These are phyloP conservation scores for Candida cerambycidarum DNA, from an alignment of 805 yeast species.

Conservation along the genomic window DNA sequence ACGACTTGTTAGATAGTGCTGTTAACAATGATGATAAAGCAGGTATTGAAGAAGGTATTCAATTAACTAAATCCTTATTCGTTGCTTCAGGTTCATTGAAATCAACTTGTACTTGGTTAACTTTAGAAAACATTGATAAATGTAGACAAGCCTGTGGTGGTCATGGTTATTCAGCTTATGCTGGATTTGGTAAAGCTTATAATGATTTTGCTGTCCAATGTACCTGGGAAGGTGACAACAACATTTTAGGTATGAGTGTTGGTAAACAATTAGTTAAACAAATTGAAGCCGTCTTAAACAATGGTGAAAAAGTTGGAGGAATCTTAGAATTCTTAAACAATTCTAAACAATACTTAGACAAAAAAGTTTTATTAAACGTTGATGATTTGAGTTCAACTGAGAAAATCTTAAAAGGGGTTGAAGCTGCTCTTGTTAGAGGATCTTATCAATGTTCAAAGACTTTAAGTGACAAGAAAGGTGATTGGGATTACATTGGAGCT, in stretches of 20 bases:
- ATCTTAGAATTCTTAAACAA: constrained; percentile 36
- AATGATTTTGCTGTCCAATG: constrained; percentile 49
- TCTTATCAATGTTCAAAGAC: constrained; percentile 28
- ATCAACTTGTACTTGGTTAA: constrained; percentile 46
- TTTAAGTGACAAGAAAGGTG: constrained; percentile 23
- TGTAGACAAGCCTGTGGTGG: constrained; percentile 50
- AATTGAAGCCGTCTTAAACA: constrained; percentile 26
- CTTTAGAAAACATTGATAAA: constrained; percentile 42
- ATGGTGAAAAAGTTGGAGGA: constrained; percentile 33
- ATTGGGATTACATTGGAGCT: constrained; percentile 39
- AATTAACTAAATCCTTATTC: constrained; percentile 42
- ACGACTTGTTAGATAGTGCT: constrained; percentile 38
- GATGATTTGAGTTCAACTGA: constrained; percentile 28
- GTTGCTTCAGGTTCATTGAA: constrained; percentile 46
- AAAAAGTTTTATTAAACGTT: constrained; percentile 29
- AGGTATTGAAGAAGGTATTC: constrained; percentile 35
- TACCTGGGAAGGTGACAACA: constrained; percentile 53
- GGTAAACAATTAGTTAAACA: constrained; percentile 41
- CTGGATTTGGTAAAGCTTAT: constrained; percentile 45
- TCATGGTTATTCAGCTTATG: constrained; percentile 46
- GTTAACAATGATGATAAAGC: constrained; percentile 32
- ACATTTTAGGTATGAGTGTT: constrained; percentile 42
- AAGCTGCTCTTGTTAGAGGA: constrained; percentile 38
- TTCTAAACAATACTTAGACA: constrained; percentile 20
- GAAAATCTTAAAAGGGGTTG: constrained; percentile 37